Percentiles rank a stretch among this genome's conserved stretches.
phyloP scores from a whole-genome alignment of 2,329 filamentous ascomycete species.

The Diplodia mutila region DNA sequence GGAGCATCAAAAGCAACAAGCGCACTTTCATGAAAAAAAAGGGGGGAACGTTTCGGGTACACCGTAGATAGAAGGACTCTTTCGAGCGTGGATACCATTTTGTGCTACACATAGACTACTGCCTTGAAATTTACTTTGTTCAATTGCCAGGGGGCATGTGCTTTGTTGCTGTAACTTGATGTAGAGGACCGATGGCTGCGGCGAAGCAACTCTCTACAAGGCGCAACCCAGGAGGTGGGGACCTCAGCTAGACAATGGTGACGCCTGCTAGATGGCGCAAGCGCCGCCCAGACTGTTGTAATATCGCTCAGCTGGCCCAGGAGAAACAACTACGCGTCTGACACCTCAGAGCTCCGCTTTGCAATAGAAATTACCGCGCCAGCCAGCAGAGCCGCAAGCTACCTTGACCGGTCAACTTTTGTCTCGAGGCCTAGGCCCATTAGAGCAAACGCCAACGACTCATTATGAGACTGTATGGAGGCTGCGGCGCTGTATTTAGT shows the following conservation, averaged over 20 bases:
- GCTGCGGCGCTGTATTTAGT: background rate
- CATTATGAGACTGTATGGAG: background rate
- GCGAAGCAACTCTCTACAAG: too few relatives aligned
- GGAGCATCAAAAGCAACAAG: background rate
- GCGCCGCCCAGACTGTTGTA: background rate
- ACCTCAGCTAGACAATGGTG: too few relatives aligned
- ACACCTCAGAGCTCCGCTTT: background rate
- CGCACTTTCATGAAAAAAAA: background rate
- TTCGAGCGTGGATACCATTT: slow-evolving; percentile 16
- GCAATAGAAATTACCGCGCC: background rate
- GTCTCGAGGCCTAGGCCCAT: background rate
- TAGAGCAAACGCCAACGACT: background rate
- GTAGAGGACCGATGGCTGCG: too few relatives aligned
- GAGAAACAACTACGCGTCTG: background rate
- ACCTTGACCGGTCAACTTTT: background rate
- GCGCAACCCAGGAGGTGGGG: too few relatives aligned
- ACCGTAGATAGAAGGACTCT: background rate
- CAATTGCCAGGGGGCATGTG: background rate
- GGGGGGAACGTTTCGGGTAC: background rate
- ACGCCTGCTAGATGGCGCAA: background rate
- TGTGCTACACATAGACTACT: slow-evolving; percentile 2
- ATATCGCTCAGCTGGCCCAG: background rate
- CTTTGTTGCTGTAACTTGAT: too few relatives aligned
- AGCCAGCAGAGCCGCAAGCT: background rate
- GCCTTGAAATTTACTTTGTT: slow-evolving; percentile 5